Base-by-base conservation (phyloP, 805 yeast species). In the Metschnikowia koreensis region DNA sequence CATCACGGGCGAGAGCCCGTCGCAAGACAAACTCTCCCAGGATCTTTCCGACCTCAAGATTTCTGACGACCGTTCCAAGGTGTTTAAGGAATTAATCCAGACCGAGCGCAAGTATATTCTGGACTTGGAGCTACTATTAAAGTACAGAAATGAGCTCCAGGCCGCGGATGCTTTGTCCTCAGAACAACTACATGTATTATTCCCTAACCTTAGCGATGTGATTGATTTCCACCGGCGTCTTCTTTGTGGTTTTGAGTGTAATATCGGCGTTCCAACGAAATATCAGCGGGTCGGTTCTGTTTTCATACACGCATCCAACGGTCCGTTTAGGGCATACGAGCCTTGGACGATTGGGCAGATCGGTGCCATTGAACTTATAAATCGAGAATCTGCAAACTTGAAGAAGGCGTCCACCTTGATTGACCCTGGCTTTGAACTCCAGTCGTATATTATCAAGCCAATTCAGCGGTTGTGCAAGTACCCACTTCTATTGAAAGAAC, bases 401-500 rank as follows among this genome's bases (percentile, higher is more conserved):
- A 70, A 65, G 44, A 77, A 78, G 53, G 76, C 83, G 17, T 76
- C 86, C 4, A 65, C 73, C 17, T 70, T 91, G 38, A 82, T 92
- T 53, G 93, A 85, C 57, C 93, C 94, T 28, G 87, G 89, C 41
- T 84, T 91, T 64, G 99, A 93, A 67, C 76, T 94, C 48, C 98
- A 89, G 65, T 84, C 93, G 46, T 89, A 89, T 68, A 76, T 94
- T 40, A 82, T 94, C 60, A 94, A 93, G 67, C 99, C 99, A 0
- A 89, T 94, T 38, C 99, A 94, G 73, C 81, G 99, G 57, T 78
- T 94, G n/a, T 89, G 97, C 76, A 89, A 92, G 66, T 94, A 94
- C 68, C 99, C 98, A 1, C 71, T 94, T 47, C 75, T 94, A 45
- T 70, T 94, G 47, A 83, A 81, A 60, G 94, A 89, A 64, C 75